A percentile compares a stretch with the other conserved stretches of the same genome.
Conservation (phyloP, 495 filamentous ascomycete species). For the Aspergillus indologenus region DNA sequence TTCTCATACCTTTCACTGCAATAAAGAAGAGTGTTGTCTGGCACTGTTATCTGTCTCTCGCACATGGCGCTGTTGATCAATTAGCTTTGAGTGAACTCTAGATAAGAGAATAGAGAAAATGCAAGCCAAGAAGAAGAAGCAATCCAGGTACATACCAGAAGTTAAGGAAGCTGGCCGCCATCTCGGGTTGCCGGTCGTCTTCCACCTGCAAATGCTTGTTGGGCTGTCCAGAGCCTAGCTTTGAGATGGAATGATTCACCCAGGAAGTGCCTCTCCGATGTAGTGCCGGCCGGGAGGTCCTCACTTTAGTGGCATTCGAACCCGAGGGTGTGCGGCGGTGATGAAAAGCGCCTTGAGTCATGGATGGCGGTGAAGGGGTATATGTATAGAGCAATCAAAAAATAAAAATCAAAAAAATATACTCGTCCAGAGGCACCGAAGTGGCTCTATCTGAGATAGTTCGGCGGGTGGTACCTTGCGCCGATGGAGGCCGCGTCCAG, state of each 20-base stretch:
- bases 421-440: background rate
- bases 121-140: slow-evolving; percentile 25
- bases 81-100: slow-evolving; percentile 26
- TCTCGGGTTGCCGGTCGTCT: slow-evolving; percentile 48
- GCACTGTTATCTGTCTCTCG: slow-evolving; percentile 64
- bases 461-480: slow-evolving; percentile 37
- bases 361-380: slow-evolving; percentile 41
- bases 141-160: slow-evolving; percentile 53
- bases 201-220: slow-evolving; percentile 25
- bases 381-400: slow-evolving; percentile 14
- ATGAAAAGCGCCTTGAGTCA: slow-evolving; percentile 39
- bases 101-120: slow-evolving; percentile 23
- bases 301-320: slow-evolving; percentile 34
- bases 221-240: slow-evolving; percentile 38
- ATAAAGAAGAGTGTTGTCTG: slow-evolving; percentile 58
- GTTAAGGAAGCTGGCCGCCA: slow-evolving; percentile 62
- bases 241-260: slow-evolving; percentile 35
- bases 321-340: slow-evolving; percentile 39
- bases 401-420: slow-evolving; percentile 10
- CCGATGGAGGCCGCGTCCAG: slow-evolving; percentile 15
- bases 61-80: slow-evolving; percentile 53
- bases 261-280: slow-evolving; percentile 39
- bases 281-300: slow-evolving; percentile 31
- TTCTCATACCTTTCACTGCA: slow-evolving; percentile 52
- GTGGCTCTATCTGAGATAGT: slow-evolving; percentile 26